Conservation (phyloP, 2,329 filamentous ascomycete genomes). For the Reticulascus tulasneorum region DNA sequence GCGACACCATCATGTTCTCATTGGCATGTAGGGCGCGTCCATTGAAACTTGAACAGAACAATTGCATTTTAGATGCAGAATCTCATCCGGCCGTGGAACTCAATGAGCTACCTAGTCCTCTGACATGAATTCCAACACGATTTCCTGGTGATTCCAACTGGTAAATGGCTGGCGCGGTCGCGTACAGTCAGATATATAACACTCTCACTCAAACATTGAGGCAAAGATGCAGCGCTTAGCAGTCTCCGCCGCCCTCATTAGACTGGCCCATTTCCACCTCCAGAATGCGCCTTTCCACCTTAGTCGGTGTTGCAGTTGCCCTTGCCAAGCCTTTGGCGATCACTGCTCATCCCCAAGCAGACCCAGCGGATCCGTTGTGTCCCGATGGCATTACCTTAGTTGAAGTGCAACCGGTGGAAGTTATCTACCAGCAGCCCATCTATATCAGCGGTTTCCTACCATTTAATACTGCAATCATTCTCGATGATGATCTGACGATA, state of each 20-base stretch:
- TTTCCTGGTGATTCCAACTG: no score
- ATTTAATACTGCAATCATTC: slow-evolving; percentile 8
- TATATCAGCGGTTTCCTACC: slow-evolving; percentile 13
- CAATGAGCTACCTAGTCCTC: no score
- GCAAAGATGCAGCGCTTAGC: neutral
- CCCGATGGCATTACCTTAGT: slow-evolving; percentile 12
- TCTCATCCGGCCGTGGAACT: no score
- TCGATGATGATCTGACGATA: slow-evolving; percentile 10
- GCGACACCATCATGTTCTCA: no score
- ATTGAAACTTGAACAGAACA: no score
- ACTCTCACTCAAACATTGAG: neutral
- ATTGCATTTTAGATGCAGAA: no score
- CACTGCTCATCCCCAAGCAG: neutral
- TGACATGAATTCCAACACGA: no score
- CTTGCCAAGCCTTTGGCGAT: neutral
- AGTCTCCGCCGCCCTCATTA: neutral
- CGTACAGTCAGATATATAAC: no score
- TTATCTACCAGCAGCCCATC: slow-evolving; percentile 10
- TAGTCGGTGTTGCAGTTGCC: no score
- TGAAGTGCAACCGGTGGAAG: slow-evolving; percentile 11
- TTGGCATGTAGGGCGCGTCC: no score
- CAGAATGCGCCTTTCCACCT: no score
- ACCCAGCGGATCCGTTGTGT: slow-evolving; percentile 7
- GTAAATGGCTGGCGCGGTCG: no score
- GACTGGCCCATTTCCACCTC: slow-evolving; percentile 2